Evolutionary conservation across 1,284 basidiomycete genomes (phyloP), one percentile per base, ranked within the genome.

Genomic region (Psilocybe mexicana): DNA sequence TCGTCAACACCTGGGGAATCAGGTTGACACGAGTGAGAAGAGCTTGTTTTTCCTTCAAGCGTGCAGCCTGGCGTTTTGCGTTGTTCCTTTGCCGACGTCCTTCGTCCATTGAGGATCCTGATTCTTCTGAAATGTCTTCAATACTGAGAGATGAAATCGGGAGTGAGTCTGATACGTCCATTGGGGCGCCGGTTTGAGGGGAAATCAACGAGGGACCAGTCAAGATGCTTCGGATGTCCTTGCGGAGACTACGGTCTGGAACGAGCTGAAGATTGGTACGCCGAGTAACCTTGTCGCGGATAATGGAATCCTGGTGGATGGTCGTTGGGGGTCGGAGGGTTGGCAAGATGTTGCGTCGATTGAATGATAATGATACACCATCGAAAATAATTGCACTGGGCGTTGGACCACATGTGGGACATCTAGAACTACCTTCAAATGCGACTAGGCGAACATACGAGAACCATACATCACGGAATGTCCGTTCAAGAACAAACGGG

Each of bases 301-400:
- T 5, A 30, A 11, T n/a, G 2, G 45, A 47, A 30, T 47, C 8
- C 2, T 2, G 3, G 6, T 25, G 23, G 12, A 47, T 54, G 2
- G 44, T 49, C 6, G 65, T 70, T 10, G 68, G 67, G 10, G 66
- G 68, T 2, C 36, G 30, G 1, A 70, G 60, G 2, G 64, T 53
- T 0, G 48, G 6, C 6, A 53, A 42, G 0, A 71, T 26, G 18
- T 69, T 62, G 14, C 64, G 63, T 5, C 58, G 43, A 40, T 48
- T 55, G 51, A 67, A 69, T 7, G 65, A 60, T 0, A 70, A 47
- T 0, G 67, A 66, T 0, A 70, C 62, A 3, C 69, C 68, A 59
- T 71, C 69, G 63, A 66, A 69, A n/a, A 71, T 68, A 0, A 65
- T 55, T 10, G 59, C 63, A 18, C 64, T 53, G 3, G 69, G 69